Conservation (phyloP, 2,329 filamentous ascomycete species). For the Penicillium italicum region DNA sequence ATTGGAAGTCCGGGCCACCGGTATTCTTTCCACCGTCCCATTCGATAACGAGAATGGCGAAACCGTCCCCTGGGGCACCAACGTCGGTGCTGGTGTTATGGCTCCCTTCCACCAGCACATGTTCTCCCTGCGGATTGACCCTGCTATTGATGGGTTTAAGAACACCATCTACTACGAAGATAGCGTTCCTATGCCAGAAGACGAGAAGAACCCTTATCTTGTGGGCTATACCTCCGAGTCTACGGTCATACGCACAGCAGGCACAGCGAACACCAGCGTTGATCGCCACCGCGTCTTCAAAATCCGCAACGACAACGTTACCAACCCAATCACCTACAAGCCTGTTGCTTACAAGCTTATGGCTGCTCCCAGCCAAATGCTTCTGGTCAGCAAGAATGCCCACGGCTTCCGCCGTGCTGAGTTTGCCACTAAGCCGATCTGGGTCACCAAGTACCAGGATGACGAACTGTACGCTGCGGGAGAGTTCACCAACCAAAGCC, state of each 20-base stretch:
- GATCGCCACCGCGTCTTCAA: slow-evolving; percentile 55
- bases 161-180: slow-evolving; percentile 58
- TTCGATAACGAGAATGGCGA: slow-evolving; percentile 59
- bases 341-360: slow-evolving; percentile 57
- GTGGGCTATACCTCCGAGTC: slow-evolving; percentile 50
- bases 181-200: slow-evolving; percentile 58
- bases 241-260: slow-evolving; percentile 47
- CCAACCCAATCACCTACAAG: slow-evolving; percentile 54
- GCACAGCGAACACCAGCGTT: slow-evolving; percentile 49
- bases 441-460: slow-evolving; percentile 54
- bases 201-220: slow-evolving; percentile 49
- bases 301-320: slow-evolving; percentile 52
- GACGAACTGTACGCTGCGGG: slow-evolving; percentile 53
- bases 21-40: slow-evolving; percentile 64
- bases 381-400: slow-evolving; percentile 50
- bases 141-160: slow-evolving; percentile 56
- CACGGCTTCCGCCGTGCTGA: slow-evolving; percentile 52
- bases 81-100: slow-evolving; percentile 66
- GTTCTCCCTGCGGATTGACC: slow-evolving; percentile 64
- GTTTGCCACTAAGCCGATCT: slow-evolving; percentile 55
- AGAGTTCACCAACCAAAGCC: slow-evolving; percentile 56
- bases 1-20: slow-evolving; percentile 66
- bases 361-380: slow-evolving; percentile 56
- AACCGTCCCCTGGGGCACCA: slow-evolving; percentile 63
- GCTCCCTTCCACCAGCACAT: slow-evolving; percentile 73